Evolutionary conservation across 75 land plant genomes (phyloP).

Genomic region (Gnetum montanum): DNA sequence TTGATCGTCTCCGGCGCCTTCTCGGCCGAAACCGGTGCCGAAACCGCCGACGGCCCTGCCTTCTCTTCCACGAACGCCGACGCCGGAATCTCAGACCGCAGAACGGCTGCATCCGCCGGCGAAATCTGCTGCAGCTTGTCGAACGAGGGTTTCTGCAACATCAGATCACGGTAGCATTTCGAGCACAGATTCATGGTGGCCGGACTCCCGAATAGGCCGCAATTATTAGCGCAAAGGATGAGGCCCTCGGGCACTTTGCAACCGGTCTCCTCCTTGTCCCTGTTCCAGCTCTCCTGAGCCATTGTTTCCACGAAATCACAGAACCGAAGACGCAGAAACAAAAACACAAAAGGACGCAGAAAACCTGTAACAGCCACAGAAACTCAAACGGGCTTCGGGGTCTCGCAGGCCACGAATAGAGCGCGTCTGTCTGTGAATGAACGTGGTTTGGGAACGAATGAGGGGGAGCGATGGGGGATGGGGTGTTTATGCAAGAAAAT

Average conservation of each 20-base stretch:
- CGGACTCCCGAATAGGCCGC: slow-evolving; percentile 95
- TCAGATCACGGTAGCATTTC: slow-evolving; percentile 65
- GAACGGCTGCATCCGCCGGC: slow-evolving; percentile 25
- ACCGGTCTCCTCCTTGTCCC: slow-evolving; percentile 76
- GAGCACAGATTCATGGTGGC: slow-evolving; percentile 91
- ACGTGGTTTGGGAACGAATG: no score
- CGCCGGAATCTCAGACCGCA: slow-evolving; percentile 13
- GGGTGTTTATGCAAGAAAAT: no score
- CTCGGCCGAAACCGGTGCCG: neutral
- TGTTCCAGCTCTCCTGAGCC: slow-evolving; percentile 50
- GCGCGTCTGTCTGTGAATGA: no score
- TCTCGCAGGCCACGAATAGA: no score
- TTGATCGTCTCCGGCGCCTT: neutral
- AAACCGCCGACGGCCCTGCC: neutral
- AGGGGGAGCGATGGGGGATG: no score
- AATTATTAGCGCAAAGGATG: slow-evolving; percentile 80
- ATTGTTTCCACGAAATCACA: no score
- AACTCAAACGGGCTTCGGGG: no score
- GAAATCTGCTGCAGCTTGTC: slow-evolving; percentile 20
- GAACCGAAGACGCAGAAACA: no score
- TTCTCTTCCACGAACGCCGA: neutral
- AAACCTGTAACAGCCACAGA: no score
- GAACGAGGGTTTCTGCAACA: slow-evolving; percentile 68
- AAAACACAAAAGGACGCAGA: no score
- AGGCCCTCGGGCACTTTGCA: slow-evolving; percentile 87